phyloP scores from a whole-genome alignment of 1,139 yeast genomes.

The Arxiozyma slooffiae region DNA sequence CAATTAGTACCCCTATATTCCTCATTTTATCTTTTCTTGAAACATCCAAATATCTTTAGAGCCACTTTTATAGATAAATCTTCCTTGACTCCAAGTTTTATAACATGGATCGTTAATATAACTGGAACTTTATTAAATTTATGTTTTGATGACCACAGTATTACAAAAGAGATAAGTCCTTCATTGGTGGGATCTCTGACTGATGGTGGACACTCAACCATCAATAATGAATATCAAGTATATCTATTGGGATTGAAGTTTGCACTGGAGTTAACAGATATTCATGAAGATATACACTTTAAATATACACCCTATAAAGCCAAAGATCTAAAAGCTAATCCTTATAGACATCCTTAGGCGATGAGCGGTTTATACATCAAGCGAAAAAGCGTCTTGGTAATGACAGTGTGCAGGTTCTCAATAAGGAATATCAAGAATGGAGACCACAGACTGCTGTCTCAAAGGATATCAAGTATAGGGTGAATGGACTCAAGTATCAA shows the following conservation, averaged over 20 bases:
- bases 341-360: conserved; percentile 87
- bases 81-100: conserved; percentile 42
- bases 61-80: conserved; percentile 74
- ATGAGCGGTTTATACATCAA: conserved; percentile 70
- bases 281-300: conserved; percentile 38
- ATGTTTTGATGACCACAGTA: conserved; percentile 66
- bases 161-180: conserved; percentile 69
- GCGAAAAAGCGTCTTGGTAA: conserved; percentile 35
- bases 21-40: conserved; percentile 68
- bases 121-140: conserved; percentile 47
- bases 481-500: conserved; percentile 53
- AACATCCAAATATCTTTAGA: conserved; percentile 82
- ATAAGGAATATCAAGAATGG: conserved; percentile 73
- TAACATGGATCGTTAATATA: conserved; percentile 42
- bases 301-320: conserved; percentile 53
- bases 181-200: conserved; percentile 84
- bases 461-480: conserved; percentile 73
- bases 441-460: conserved; percentile 70
- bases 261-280: conserved; percentile 63
- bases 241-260: conserved; percentile 72
- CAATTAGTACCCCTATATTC: conserved; percentile 89
- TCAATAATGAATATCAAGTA: conserved; percentile 77
- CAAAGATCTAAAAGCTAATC: conserved; percentile 58
- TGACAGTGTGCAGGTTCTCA: conserved; percentile 49
- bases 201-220: conserved; percentile 88